Base-by-base conservation (phyloP, 176 grass and related monocot genomes). In the Zoysia pacifica region DNA sequence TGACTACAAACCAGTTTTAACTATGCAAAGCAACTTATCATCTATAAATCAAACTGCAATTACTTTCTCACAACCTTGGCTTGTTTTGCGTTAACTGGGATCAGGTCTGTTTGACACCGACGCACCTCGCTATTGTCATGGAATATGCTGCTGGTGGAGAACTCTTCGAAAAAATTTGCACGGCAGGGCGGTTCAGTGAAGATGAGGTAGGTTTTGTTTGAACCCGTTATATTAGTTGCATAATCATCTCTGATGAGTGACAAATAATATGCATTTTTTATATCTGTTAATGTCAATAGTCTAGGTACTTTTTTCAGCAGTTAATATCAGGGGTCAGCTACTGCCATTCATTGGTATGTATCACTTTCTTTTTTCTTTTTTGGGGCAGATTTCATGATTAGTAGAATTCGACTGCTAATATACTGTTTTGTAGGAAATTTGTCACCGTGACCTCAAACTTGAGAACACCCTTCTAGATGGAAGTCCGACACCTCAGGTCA, bases 401-500 rank as follows among this genome's bases (percentile, higher is more conserved):
- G 49, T 37, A 38, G 14, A 50, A 13, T 10, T 9, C 9, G 65
- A 51, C 7, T 77, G 10, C 35, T 53, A 56, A 67, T 50, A 16
- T 11, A 14, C 39, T 88, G 6, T 28, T 47, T 59, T 86, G 59
- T 70, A 97, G 94, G 94, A 92, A 82, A 94, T 97, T 78, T 97
- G 94, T 72, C 94, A 97, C 60, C 94, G 94, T 50, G 94, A 97
- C 89, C 94, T 97, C 85, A 97, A 97, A 79, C 91, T 97, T 70
- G 94, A 97, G 82, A 97, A 97, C 47, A 97, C 94, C 16, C 91
- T 97, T 67, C 78, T 97, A 51, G 94, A 97, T 85, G 94, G 94
- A 20, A 94, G 85, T 78, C 91, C 91, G 48, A 90, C 90, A 85
- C 94, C 94, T 46, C 90, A 87, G 1, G 77, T 97, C 44, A 94